phyloP scores from a whole-genome alignment of 2,329 filamentous ascomycete species.

The Tolypocladium sp. region DNA sequence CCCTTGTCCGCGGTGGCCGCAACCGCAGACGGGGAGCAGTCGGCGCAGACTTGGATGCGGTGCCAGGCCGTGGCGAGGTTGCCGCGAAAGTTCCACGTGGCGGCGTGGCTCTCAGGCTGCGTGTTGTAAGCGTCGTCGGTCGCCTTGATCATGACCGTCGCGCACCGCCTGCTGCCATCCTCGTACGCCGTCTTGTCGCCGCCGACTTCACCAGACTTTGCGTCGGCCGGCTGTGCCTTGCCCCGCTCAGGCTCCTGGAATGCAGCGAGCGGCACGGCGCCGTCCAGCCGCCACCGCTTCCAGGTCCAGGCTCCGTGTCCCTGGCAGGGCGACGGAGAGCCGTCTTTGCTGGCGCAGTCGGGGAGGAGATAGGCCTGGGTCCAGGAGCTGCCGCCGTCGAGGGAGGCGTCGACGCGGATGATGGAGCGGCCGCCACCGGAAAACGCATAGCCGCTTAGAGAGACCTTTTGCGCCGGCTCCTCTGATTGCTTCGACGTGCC shows the following conservation, averaged over 20 bases:
- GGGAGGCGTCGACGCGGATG: conserved; percentile 56
- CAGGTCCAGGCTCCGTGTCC: conserved; percentile 51
- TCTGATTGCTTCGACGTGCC: neutral
- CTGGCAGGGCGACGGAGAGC: conserved; percentile 17
- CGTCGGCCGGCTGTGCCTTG: conserved; percentile 1
- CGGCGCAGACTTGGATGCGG: conserved; percentile 34
- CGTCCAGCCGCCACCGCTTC: conserved; percentile 52
- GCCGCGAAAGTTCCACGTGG: conserved; percentile 55
- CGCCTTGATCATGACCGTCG: conserved; percentile 53
- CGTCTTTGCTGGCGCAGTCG: conserved; percentile 27
- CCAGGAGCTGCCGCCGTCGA: conserved; percentile 56
- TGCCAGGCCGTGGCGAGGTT: conserved; percentile 63
- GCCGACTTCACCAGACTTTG: neutral
- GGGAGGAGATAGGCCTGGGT: conserved; percentile 51
- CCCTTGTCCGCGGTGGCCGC: neutral
- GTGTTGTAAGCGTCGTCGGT: conserved; percentile 59
- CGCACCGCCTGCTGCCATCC: conserved; percentile 26
- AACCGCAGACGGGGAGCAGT: conserved; percentile 12
- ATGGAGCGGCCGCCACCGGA: conserved; percentile 58
- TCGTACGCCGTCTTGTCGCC: neutral
- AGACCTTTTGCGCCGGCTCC: conserved; percentile 17
- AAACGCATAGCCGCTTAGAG: conserved; percentile 55
- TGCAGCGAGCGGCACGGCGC: conserved; percentile 27
- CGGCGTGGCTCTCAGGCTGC: conserved; percentile 51
- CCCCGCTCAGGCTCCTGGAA: conserved; percentile 11